Evolutionary conservation across 352 stramenopile genomes (phyloP).

Genomic region (Phytophthora fragariaefolia): DNA sequence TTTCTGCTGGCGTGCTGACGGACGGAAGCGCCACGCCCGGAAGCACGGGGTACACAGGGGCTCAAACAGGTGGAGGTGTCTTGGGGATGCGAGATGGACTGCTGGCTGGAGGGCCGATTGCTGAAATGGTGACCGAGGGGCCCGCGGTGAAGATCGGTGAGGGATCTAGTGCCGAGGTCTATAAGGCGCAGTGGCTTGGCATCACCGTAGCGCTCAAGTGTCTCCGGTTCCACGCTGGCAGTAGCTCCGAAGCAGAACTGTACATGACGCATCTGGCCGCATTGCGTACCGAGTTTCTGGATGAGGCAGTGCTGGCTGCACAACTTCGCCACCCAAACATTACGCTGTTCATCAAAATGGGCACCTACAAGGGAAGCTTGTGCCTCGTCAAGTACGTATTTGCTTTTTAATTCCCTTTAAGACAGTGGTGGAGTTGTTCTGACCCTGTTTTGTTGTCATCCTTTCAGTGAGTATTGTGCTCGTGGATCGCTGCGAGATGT

Average conservation of each 20-base stretch:
- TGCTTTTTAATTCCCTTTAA: conserved; percentile 13
- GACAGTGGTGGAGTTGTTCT: conserved; percentile 6
- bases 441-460: conserved; percentile 7
- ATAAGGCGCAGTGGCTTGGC: conserved; percentile 73
- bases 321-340: conserved; percentile 79
- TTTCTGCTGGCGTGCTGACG: conserved; percentile 27
- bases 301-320: conserved; percentile 68
- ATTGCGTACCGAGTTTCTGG: conserved; percentile 67
- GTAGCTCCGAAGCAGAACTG: conserved; percentile 52
- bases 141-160: conserved; percentile 73
- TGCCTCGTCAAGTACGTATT: conserved; percentile 77
- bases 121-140: conserved; percentile 69
- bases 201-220: conserved; percentile 83
- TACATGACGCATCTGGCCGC: conserved; percentile 76
- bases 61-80: conserved; percentile 6
- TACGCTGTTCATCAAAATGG: conserved; percentile 78
- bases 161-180: conserved; percentile 70
- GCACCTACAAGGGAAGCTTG: conserved; percentile 67
- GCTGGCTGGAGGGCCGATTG: conserved; percentile 34
- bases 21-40: conserved; percentile 17
- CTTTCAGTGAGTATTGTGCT: conserved; percentile 65
- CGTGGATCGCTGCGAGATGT: conserved; percentile 70
- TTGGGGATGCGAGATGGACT: conserved; percentile 27
- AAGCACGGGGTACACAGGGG: conserved; percentile 17
- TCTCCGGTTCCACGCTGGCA: conserved; percentile 49